Evolutionary conservation across 2,329 filamentous ascomycete species (phyloP), one percentile per base, ranked within the genome.

Genomic region (Ambrosiella xylebori): DNA sequence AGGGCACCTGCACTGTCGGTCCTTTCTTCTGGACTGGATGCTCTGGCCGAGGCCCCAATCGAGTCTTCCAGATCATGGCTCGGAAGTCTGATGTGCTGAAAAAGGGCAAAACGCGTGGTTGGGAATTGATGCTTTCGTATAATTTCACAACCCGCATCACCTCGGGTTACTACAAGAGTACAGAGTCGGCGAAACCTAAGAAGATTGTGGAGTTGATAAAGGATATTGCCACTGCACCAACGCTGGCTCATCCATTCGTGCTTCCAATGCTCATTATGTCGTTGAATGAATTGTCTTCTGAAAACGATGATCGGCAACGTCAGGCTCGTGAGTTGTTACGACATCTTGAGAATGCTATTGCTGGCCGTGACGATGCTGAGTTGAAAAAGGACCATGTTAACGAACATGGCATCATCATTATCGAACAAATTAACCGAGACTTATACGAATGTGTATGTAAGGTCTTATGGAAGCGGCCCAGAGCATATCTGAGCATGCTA

Each of bases 61-160:
- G 74, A 41, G 76, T 79, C 67, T 68, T 82, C 51, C 80, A 83
- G 64, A 77, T 83, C 63, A 74, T 83, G 60, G 80, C 79, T 65
- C 76, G 80, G 63, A 83, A 83, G 67, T 81, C 77, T n/a, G 80
- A 83, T 64, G 80, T 83, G 39, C 76, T 78, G 55, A 83, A 83
- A 65, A 81, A 79, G 68, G 79, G 78, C 61, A 74, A 73, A 64
- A 83, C 80, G 13, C 76, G 80, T 58, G 80, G 80, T 50, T 83
- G 79, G 78, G 80, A 83, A 68, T 71, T 82, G 58, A 80, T 80
- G 71, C 73, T 83, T 41, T 80, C 78, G 2, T 72, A 83, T 66
- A 74, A 72, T 52, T 76, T 82, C 67, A 70, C 67, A 11, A 76
- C 74, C 1, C 69, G 70, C 62, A 73, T 81, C 62, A 83, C 80